These are phyloP conservation scores for Colletotrichum endophyticum DNA, from an alignment of 2,329 filamentous ascomycete species.

Conservation along the genomic window DNA sequence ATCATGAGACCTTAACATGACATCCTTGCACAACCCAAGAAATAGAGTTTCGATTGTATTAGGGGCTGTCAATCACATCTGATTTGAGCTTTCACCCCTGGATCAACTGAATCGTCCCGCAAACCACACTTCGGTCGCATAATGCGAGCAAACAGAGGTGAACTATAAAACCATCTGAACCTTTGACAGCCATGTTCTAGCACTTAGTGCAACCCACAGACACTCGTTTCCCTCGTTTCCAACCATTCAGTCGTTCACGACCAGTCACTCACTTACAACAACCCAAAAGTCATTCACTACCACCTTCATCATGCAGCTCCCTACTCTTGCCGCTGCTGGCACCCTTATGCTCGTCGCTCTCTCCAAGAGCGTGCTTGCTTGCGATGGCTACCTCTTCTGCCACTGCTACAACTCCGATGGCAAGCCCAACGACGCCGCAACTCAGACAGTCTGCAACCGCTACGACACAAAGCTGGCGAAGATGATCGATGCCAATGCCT, in stretches of 20 bases:
- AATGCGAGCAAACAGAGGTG: not conserved
- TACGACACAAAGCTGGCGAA: not conserved
- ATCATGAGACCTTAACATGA: not conserved
- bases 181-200: not conserved
- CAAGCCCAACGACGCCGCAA: not conserved
- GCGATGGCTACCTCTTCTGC: not conserved
- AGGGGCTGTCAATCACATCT: not conserved
- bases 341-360: not conserved
- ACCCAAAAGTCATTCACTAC: not conserved
- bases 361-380: not conserved
- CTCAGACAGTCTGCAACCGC: not conserved
- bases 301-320: not conserved
- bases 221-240: not conserved
- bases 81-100: not conserved
- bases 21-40: not conserved
- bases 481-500: not conserved
- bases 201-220: not conserved
- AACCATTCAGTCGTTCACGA: not conserved
- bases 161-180: not conserved
- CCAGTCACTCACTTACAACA: not conserved
- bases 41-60: not conserved
- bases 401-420: not conserved
- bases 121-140: not conserved
- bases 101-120: not conserved
- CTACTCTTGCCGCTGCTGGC: not conserved